Evolutionary conservation across 2,329 filamentous ascomycete genomes (phyloP).

Genomic region (Penicillium corylophilum): DNA sequence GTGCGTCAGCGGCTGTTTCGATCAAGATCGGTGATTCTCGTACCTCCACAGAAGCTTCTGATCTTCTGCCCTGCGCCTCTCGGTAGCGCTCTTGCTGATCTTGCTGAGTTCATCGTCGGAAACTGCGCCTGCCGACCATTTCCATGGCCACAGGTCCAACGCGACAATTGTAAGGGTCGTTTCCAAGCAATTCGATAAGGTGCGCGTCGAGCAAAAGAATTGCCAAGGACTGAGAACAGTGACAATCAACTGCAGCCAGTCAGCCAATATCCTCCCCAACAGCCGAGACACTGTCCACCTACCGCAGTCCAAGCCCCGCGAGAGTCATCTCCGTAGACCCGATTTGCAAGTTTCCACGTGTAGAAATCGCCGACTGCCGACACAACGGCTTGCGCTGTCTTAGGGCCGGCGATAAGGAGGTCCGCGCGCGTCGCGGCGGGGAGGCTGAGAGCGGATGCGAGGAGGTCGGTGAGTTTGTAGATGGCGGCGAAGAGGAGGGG

Average conservation of each 20-base stretch:
- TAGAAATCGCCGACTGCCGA: constrained; percentile 80
- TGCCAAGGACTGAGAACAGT: constrained; percentile 83
- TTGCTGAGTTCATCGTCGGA: constrained; percentile 31
- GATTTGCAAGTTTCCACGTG: constrained; percentile 77
- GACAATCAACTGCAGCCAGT: constrained; percentile 61
- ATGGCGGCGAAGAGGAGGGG: constrained; percentile 78
- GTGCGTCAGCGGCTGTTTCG: constrained; percentile 8
- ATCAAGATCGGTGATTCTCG: constrained; percentile 5
- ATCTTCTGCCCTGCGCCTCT: constrained; percentile 11
- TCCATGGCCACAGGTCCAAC: constrained; percentile 84
- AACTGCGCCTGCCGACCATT: constrained; percentile 53
- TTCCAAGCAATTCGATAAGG: constrained; percentile 92
- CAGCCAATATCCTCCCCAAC: constrained; percentile 11
- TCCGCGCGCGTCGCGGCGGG: constrained; percentile 60
- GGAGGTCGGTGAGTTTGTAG: constrained; percentile 63
- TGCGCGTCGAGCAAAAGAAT: constrained; percentile 91
- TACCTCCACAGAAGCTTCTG: constrained; percentile 28
- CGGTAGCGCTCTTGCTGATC: constrained; percentile 4
- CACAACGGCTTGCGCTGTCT: constrained; percentile 71
- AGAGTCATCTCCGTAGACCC: constrained; percentile 68
- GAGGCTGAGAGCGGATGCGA: constrained; percentile 57
- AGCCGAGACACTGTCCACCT: constrained; percentile 21
- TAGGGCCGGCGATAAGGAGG: constrained; percentile 70
- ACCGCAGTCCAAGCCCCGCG: constrained; percentile 67
- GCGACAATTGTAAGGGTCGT: constrained; percentile 80